These are phyloP conservation scores for Solanum peruvianum DNA, from an alignment of 257 asterid species.

Conservation along the genomic window DNA sequence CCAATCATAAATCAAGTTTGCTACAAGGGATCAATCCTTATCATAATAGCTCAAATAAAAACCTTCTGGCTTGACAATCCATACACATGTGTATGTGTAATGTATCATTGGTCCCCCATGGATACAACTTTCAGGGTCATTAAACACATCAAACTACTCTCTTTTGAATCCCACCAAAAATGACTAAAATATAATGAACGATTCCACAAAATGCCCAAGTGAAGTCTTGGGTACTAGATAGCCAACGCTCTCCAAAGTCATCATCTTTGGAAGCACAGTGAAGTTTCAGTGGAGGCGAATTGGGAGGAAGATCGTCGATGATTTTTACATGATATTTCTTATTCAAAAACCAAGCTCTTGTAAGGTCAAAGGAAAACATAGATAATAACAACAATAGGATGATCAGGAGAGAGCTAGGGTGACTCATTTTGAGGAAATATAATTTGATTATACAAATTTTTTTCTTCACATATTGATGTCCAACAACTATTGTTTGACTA, in stretches of 20 bases:
- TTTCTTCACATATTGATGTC: neutral
- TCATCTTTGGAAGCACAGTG: neutral
- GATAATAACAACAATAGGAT: neutral
- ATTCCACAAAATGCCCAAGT: neutral
- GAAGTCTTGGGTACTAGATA: neutral
- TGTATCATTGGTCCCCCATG: neutral
- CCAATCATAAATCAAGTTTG: neutral
- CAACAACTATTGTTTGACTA: neutral
- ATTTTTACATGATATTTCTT: neutral
- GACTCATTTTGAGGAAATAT: neutral
- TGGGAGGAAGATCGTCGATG: neutral
- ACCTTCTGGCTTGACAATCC: neutral
- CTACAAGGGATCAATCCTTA: neutral
- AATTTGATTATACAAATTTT: neutral
- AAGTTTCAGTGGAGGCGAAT: neutral
- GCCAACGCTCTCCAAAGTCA: neutral
- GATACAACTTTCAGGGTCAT: neutral
- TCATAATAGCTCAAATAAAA: neutral
- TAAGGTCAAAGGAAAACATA: neutral
- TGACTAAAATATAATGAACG: neutral
- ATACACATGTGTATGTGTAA: neutral
- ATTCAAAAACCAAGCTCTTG: neutral
- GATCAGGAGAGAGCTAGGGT: neutral
- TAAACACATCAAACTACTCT: neutral
- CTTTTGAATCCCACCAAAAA: conserved; percentile 1